Percentiles rank a stretch among this genome's conserved stretches.
Evolutionary conservation across 192 early-diverging fungal species (phyloP).

Genomic region (Rhizophagus clarus): DNA sequence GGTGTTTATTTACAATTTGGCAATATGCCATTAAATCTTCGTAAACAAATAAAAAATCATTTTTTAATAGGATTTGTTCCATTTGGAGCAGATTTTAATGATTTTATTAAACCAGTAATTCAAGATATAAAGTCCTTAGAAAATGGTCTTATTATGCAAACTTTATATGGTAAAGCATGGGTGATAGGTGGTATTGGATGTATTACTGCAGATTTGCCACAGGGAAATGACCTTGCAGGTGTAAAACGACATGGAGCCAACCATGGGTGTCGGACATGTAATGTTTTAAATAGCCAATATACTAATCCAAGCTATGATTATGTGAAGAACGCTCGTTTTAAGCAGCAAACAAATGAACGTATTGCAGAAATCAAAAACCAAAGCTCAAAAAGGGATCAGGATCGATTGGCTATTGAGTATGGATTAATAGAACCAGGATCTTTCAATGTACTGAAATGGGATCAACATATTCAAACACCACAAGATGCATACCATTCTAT

Average conservation of each 20-base stretch:
- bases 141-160: slow-evolving; percentile 2
- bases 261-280: neutral
- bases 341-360: neutral
- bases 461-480: neutral
- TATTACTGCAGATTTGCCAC: neutral
- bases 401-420: neutral
- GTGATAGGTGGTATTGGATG: neutral
- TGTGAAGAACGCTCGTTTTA: neutral
- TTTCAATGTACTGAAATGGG: neutral
- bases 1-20: slow-evolving; percentile 7
- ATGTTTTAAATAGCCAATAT: slow-evolving; percentile 10
- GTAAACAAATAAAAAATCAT: neutral
- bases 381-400: neutral
- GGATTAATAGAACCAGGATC: neutral
- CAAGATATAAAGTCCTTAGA: neutral
- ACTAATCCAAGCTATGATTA: neutral
- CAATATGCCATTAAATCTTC: neutral
- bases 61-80: slow-evolving; percentile 13
- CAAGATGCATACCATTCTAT: neutral
- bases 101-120: neutral
- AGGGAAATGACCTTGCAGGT: neutral
- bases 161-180: neutral
- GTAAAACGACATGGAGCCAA: neutral
- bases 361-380: neutral
- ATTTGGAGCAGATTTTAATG: neutral